These are phyloP conservation scores for Myriosclerotinia duriaeana DNA, from an alignment of 2,329 filamentous ascomycete species.

Conservation along the genomic window DNA sequence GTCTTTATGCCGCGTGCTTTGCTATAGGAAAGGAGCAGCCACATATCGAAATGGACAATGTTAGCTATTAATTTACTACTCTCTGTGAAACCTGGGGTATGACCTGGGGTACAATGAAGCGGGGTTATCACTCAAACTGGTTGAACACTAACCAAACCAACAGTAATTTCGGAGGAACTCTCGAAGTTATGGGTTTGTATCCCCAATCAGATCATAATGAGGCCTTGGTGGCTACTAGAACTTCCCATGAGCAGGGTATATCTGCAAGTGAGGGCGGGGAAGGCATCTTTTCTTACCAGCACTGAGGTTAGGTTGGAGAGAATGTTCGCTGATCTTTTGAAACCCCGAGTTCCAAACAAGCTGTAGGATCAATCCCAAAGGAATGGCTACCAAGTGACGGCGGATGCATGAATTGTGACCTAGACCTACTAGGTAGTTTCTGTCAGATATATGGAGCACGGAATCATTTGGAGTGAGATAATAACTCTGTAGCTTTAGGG, in stretches of 20 bases:
- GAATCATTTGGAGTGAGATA: too few relatives aligned
- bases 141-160: constrained; percentile 6
- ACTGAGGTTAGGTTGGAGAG: background rate
- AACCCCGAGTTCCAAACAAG: background rate
- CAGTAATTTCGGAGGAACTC: constrained; percentile 9
- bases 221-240: constrained; percentile 2
- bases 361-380: background rate
- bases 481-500: too few relatives aligned
- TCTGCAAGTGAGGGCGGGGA: constrained; percentile 17
- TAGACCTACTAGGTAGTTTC: background rate
- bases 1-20: background rate
- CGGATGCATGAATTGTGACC: constrained; percentile 5
- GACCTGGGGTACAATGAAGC: constrained; percentile 11
- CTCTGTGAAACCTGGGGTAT: background rate
- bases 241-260: constrained; percentile 9
- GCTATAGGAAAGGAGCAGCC: background rate
- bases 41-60: background rate
- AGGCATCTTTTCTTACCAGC: constrained; percentile 4
- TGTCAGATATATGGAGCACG: too few relatives aligned
- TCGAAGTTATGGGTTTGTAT: background rate
- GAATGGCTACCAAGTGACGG: background rate
- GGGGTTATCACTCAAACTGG: background rate
- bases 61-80: background rate
- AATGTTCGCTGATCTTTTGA: background rate
- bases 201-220: constrained; percentile 14